Percentiles rank a stretch among this genome's conserved stretches.
phyloP scores from a whole-genome alignment of 2,329 filamentous ascomycete species.

The Alternaria sp. region DNA sequence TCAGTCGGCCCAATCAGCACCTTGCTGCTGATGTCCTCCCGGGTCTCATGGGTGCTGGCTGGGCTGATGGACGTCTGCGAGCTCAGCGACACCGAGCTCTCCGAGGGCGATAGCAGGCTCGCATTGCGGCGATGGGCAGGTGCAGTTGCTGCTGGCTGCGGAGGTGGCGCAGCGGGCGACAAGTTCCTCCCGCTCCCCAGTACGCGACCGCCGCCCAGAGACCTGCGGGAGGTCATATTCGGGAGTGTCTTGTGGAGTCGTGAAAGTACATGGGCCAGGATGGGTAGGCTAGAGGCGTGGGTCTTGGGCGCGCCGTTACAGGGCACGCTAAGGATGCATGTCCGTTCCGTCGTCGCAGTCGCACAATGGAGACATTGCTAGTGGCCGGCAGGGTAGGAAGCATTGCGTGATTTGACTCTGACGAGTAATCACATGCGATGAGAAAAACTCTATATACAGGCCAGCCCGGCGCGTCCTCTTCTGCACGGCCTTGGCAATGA shows the following conservation, averaged over 20 bases:
- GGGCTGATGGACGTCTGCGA: slow-evolving; percentile 79
- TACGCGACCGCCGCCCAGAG: slow-evolving; percentile 88
- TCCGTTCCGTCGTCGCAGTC: slow-evolving; percentile 7
- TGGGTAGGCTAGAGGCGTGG: slow-evolving; percentile 17
- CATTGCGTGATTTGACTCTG: neutral
- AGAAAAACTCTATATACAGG: neutral
- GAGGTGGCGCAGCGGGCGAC: slow-evolving; percentile 67
- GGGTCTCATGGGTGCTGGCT: slow-evolving; percentile 70
- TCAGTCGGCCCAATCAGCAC: slow-evolving; percentile 82
- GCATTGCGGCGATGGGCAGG: slow-evolving; percentile 52
- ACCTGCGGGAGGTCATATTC: slow-evolving; percentile 62
- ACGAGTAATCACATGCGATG: neutral
- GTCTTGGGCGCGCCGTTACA: slow-evolving; percentile 24
- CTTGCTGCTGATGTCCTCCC: slow-evolving; percentile 81
- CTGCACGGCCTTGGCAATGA: slow-evolving; percentile 23
- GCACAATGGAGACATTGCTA: neutral
- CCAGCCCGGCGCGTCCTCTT: neutral
- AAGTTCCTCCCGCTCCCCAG: slow-evolving; percentile 87
- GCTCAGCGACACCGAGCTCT: slow-evolving; percentile 79
- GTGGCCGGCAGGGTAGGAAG: neutral
- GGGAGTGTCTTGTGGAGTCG: slow-evolving; percentile 29
- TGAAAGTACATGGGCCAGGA: slow-evolving; percentile 28
- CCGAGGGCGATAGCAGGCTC: slow-evolving; percentile 67
- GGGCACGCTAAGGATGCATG: slow-evolving; percentile 29
- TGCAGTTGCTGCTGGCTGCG: slow-evolving; percentile 17